Conservation (phyloP, 2,329 filamentous ascomycete genomes). For the Juglanconis juglandina region DNA sequence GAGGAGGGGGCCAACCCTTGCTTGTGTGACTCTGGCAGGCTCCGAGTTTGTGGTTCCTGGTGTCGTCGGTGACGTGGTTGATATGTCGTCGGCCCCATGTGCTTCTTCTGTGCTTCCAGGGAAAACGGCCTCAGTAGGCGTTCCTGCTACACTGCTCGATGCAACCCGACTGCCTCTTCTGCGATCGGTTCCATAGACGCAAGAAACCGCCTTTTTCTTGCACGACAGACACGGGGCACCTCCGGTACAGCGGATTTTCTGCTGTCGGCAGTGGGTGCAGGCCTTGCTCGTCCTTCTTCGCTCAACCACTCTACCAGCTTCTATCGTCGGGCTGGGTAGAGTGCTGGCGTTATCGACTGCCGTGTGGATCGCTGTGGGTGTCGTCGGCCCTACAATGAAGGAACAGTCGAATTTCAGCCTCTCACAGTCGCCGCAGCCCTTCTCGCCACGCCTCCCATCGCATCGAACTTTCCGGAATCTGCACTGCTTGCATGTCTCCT, state of each 20-base stretch:
- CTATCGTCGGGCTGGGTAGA: slow-evolving; percentile 3
- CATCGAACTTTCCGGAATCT: slow-evolving; percentile 16
- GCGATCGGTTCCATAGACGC: slow-evolving; percentile 11
- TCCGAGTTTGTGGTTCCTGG: slow-evolving; percentile 5
- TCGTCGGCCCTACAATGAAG: slow-evolving; percentile 13
- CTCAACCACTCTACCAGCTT: slow-evolving; percentile 13
- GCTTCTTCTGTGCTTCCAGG: neutral
- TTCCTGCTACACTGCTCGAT: slow-evolving; percentile 5
- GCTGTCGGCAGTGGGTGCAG: slow-evolving; percentile 12
- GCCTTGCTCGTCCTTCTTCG: slow-evolving; percentile 17
- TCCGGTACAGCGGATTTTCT: slow-evolving; percentile 16
- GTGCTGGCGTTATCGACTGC: neutral
- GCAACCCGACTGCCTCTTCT: slow-evolving; percentile 3
- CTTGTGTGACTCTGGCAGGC: neutral
- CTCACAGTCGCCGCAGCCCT: slow-evolving; percentile 16
- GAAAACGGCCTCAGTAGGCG: slow-evolving; percentile 10
- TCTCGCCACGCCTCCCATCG: slow-evolving; percentile 8
- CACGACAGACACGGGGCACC: slow-evolving; percentile 14
- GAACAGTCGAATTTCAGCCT: slow-evolving; percentile 17
- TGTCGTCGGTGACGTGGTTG: slow-evolving; percentile 11
- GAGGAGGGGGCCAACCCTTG: neutral
- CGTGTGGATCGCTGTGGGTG: neutral
- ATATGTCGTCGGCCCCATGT: slow-evolving; percentile 7
- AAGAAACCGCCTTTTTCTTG: slow-evolving; percentile 15
- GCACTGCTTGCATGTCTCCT: slow-evolving; percentile 18